Conservation (phyloP, 1,284 basidiomycete genomes). For the Athelia sp. region DNA sequence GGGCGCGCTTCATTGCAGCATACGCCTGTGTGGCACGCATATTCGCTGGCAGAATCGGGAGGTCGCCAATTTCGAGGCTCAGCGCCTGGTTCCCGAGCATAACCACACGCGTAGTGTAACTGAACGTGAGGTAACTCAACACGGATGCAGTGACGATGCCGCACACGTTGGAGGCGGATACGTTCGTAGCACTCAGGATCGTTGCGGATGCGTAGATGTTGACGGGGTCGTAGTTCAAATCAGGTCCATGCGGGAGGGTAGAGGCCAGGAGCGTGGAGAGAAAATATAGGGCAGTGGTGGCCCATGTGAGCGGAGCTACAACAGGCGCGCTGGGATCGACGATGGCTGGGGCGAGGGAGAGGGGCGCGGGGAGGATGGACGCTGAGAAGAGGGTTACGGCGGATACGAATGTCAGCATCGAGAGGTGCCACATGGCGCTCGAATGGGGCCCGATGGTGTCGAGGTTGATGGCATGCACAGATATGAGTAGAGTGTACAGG, state of each 20-base stretch:
- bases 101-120: constrained; percentile 80
- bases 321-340: too few relatives aligned
- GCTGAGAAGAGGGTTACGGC: constrained; percentile 41
- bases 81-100: constrained; percentile 71
- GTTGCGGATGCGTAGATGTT: constrained; percentile 74
- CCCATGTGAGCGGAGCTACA: constrained; percentile 34
- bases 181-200: neutral
- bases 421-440: constrained; percentile 61
- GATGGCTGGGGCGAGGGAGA: constrained; percentile 18
- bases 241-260: constrained; percentile 68
- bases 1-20: constrained; percentile 39
- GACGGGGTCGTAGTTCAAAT: constrained; percentile 65
- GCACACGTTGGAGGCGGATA: neutral
- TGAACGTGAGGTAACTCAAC: constrained; percentile 66
- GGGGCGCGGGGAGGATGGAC: constrained; percentile 48
- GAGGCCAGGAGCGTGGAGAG: constrained; percentile 43
- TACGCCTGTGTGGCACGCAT: constrained; percentile 67
- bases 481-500: constrained; percentile 54
- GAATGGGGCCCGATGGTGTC: constrained; percentile 48
- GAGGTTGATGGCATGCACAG: constrained; percentile 49
- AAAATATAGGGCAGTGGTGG: constrained; percentile 44
- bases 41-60: constrained; percentile 70
- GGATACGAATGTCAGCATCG: constrained; percentile 51
- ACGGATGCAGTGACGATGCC: constrained; percentile 24
- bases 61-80: constrained; percentile 79